Evolutionary conservation across 2,329 filamentous ascomycete genomes (phyloP).

Genomic region (Byssochlamys sp.): DNA sequence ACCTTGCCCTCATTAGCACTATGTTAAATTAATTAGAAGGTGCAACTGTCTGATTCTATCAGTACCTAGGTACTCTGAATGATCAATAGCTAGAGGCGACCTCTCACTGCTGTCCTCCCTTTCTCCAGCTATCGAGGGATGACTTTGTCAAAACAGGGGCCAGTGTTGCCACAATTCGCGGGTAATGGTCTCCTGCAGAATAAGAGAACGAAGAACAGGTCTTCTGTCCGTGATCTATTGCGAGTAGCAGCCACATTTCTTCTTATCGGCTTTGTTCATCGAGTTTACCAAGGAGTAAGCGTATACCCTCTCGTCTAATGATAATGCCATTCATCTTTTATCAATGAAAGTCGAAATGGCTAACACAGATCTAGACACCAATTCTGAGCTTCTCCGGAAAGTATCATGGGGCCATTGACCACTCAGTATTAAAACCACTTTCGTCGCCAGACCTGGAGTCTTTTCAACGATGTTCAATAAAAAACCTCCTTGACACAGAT

Average conservation of each 20-base stretch:
- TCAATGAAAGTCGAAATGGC: too few species aligned
- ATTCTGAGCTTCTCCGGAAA: neutral
- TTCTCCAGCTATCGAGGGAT: neutral
- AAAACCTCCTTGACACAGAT: slow-evolving; percentile 39
- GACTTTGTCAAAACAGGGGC: neutral
- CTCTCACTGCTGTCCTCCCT: too few species aligned
- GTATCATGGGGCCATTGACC: neutral
- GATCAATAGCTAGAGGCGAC: too few species aligned
- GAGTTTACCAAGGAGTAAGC: neutral
- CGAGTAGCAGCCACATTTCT: neutral
- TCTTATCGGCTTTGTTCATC: neutral
- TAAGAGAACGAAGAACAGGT: neutral
- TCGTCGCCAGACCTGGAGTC: slow-evolving; percentile 1
- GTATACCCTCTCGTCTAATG: neutral
- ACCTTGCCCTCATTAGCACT: neutral
- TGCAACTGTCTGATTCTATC: neutral
- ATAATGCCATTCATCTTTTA: too few species aligned
- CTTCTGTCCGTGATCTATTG: neutral
- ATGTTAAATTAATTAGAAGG: neutral
- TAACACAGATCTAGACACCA: neutral
- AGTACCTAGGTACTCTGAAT: too few species aligned
- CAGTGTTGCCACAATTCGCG: neutral
- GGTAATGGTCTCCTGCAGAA: neutral
- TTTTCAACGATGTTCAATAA: slow-evolving; percentile 44
- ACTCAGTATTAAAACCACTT: neutral